Percentiles rank a stretch among this genome's conserved stretches.
phyloP scores from a whole-genome alignment of 768 basidiomycete species.

The Serendipita indica region DNA sequence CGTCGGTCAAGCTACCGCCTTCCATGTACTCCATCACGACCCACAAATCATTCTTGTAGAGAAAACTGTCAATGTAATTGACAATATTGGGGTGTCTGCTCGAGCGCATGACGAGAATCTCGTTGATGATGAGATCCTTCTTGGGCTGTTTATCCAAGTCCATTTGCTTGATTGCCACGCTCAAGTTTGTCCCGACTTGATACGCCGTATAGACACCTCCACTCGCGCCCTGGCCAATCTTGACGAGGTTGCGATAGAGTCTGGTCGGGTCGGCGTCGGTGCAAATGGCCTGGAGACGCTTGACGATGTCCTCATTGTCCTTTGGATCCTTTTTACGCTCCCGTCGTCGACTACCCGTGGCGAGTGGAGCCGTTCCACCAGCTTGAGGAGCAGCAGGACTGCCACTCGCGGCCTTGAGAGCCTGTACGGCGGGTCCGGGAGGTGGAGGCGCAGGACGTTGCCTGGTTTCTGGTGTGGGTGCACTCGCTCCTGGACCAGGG shows the following conservation, averaged over 20 bases:
- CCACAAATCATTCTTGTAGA: slow-evolving; percentile 97
- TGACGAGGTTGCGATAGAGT: slow-evolving; percentile 81
- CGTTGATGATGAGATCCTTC: slow-evolving; percentile 99
- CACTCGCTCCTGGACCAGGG: not conserved
- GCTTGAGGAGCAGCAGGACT: slow-evolving; percentile 27
- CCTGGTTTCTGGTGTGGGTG: slow-evolving; percentile 16
- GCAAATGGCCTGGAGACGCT: slow-evolving; percentile 82
- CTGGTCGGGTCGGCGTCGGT: slow-evolving; percentile 95
- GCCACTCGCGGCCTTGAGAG: slow-evolving; percentile 17
- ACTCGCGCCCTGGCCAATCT: slow-evolving; percentile 96
- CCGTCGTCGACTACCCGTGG: slow-evolving; percentile 57
- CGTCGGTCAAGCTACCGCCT: slow-evolving; percentile 86
- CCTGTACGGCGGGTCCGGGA: slow-evolving; percentile 42
- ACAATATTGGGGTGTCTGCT: slow-evolving; percentile 97
- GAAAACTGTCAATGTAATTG: slow-evolving; percentile 97
- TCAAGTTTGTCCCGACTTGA: slow-evolving; percentile 86
- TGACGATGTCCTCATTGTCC: slow-evolving; percentile 73
- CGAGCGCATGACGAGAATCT: slow-evolving; percentile 97
- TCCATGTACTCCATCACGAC: slow-evolving; percentile 99
- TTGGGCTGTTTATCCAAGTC: slow-evolving; percentile 99
- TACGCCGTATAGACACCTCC: slow-evolving; percentile 98
- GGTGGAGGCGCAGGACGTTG: slow-evolving; percentile 32
- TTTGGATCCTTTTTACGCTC: slow-evolving; percentile 72
- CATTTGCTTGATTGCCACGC: slow-evolving; percentile 99
- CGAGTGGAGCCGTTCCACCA: slow-evolving; percentile 34